Percentiles rank a stretch among this genome's conserved stretches.
Evolutionary conservation across 1,284 basidiomycete genomes (phyloP).

Genomic region (Microbotryomycetes sp.): DNA sequence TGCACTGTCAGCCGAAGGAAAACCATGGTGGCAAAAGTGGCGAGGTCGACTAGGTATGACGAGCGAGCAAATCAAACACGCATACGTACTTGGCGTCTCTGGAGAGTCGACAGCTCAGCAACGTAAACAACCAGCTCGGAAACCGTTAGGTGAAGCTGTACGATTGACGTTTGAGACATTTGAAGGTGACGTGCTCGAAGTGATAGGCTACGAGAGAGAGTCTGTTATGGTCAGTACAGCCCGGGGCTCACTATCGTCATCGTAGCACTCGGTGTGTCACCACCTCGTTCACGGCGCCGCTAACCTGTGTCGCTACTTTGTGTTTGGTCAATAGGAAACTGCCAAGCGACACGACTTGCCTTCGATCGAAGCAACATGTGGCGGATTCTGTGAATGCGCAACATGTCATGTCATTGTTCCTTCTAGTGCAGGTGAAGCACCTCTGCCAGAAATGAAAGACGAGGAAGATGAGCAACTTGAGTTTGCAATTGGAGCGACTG

Average conservation of each 20-base stretch:
- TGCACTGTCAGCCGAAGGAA: constrained; percentile 33
- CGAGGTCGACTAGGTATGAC: constrained; percentile 40
- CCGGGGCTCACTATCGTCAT: background rate
- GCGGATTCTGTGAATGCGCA: constrained; percentile 39
- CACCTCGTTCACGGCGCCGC: too few relatives aligned
- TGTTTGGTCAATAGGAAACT: constrained; percentile 15
- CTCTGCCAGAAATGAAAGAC: constrained; percentile 26
- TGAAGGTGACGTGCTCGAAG: constrained; percentile 31
- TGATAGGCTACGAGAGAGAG: constrained; percentile 38
- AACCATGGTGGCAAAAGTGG: constrained; percentile 42
- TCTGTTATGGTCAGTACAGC: constrained; percentile 34
- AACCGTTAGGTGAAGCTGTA: constrained; percentile 29
- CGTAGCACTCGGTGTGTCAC: too few relatives aligned
- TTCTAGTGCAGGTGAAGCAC: background rate
- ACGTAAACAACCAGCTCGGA: constrained; percentile 12
- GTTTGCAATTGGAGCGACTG: constrained; percentile 32
- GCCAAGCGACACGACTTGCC: constrained; percentile 37
- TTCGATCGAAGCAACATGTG: constrained; percentile 40
- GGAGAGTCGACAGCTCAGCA: constrained; percentile 6
- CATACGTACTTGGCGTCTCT: background rate
- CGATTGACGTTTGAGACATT: constrained; percentile 34
- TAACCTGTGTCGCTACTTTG: background rate
- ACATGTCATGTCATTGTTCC: constrained; percentile 34
- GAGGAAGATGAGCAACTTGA: constrained; percentile 38
- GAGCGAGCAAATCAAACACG: constrained; percentile 26